These are phyloP conservation scores for Phytophthora macrochlamydospora DNA, from an alignment of 352 stramenopile genomes.

Conservation along the genomic window DNA sequence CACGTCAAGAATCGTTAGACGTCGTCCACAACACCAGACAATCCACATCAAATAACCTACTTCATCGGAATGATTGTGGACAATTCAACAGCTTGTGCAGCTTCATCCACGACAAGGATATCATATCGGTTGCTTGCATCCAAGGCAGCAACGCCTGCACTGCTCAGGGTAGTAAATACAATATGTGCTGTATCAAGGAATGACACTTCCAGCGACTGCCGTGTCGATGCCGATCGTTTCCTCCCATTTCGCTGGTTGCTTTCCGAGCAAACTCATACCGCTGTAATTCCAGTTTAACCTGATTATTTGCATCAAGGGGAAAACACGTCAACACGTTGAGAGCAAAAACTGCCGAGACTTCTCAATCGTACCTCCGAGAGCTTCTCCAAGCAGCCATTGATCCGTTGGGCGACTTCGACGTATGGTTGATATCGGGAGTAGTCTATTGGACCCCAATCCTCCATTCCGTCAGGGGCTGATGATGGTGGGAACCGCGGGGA, in stretches of 20 bases:
- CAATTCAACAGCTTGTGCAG: conserved; percentile 85
- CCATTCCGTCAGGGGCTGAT: conserved; percentile 9
- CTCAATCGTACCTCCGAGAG: conserved; percentile 59
- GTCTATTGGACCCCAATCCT: conserved; percentile 52
- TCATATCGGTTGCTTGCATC: conserved; percentile 82
- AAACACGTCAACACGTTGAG: conserved; percentile 7
- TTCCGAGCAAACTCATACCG: conserved; percentile 79
- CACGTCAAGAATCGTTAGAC: background rate
- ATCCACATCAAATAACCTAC: conserved; percentile 40
- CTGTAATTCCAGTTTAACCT: conserved; percentile 86
- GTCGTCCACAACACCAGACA: background rate
- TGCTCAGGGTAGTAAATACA: conserved; percentile 93
- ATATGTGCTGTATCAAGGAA: conserved; percentile 92
- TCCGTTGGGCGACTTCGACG: conserved; percentile 68
- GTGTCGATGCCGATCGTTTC: conserved; percentile 70
- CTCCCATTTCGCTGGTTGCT: conserved; percentile 61
- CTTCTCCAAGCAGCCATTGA: conserved; percentile 82
- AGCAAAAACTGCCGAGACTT: background rate
- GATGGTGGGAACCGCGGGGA: conserved; percentile 36
- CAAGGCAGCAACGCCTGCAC: conserved; percentile 79
- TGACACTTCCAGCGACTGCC: conserved; percentile 83
- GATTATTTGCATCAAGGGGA: conserved; percentile 6
- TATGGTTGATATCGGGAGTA: conserved; percentile 79
- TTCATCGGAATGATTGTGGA: conserved; percentile 92
- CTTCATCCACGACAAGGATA: conserved; percentile 88